Conservation (phyloP, 495 filamentous ascomycete genomes). For the Aspergillus kassunensis region DNA sequence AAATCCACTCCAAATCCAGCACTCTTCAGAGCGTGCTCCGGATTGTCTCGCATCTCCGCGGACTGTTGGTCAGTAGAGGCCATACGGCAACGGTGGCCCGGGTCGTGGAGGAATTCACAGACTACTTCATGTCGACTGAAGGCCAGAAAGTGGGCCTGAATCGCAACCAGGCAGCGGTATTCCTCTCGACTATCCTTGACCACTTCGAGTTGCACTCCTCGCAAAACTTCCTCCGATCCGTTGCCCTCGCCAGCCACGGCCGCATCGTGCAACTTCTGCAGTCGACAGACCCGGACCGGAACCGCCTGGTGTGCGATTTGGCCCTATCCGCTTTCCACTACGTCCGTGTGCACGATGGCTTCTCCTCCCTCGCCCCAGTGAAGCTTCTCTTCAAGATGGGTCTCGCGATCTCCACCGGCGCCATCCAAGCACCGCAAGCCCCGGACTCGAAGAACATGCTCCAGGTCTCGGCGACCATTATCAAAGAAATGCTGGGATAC, state of each 20-base stretch:
- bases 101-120: conserved; percentile 21
- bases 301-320: conserved; percentile 27
- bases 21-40: conserved; percentile 25
- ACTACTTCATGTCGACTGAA: conserved; percentile 32
- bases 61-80: conserved; percentile 27
- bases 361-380: conserved; percentile 5
- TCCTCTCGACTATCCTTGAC: conserved; percentile 26
- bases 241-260: conserved; percentile 33
- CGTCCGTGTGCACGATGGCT: conserved; percentile 17
- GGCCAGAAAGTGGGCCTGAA: conserved; percentile 25
- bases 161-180: conserved; percentile 24
- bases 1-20: conserved; percentile 25
- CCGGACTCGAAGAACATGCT: conserved; percentile 9
- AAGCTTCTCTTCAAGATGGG: conserved; percentile 22
- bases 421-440: not conserved
- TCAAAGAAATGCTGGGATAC: conserved; percentile 12
- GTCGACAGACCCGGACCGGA: conserved; percentile 13
- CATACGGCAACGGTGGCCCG: conserved; percentile 18
- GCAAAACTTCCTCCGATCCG: conserved; percentile 33
- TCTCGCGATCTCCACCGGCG: conserved; percentile 17
- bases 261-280: conserved; percentile 27
- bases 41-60: conserved; percentile 28
- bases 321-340: conserved; percentile 28
- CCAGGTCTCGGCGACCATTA: conserved; percentile 13
- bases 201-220: conserved; percentile 32